Evolutionary conservation across 2,329 filamentous ascomycete species (phyloP).

Genomic region (Pseudogymnoascus sp.): DNA sequence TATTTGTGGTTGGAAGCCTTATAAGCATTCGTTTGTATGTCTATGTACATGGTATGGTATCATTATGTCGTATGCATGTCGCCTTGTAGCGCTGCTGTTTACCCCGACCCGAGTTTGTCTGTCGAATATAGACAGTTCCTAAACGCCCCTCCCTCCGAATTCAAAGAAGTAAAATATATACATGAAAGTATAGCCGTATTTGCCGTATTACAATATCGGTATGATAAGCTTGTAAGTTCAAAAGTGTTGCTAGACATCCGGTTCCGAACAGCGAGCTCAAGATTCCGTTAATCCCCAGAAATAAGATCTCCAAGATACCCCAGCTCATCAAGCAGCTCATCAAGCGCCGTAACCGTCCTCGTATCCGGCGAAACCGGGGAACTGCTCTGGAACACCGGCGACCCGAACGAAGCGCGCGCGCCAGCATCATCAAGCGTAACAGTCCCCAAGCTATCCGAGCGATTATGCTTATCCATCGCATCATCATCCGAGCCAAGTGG

Average conservation of each 20-base stretch:
- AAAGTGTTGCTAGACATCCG: neutral
- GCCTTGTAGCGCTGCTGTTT: neutral
- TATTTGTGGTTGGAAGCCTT: neutral
- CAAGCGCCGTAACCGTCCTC: constrained; percentile 25
- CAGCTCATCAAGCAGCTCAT: constrained; percentile 41
- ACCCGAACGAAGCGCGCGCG: constrained; percentile 21
- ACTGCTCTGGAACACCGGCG: neutral
- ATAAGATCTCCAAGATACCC: constrained; percentile 42
- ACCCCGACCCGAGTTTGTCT: neutral
- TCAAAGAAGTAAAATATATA: neutral
- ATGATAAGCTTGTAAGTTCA: neutral
- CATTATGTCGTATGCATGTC: neutral
- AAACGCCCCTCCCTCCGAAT: neutral
- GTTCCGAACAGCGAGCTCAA: neutral
- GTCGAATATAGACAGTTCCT: neutral
- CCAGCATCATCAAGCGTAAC: constrained; percentile 14
- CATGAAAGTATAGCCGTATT: neutral
- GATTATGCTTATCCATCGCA: neutral
- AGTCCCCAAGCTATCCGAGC: constrained; percentile 6
- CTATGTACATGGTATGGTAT: neutral
- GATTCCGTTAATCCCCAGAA: constrained; percentile 14
- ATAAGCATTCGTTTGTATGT: neutral
- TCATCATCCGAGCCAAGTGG: neutral
- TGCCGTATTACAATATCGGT: neutral
- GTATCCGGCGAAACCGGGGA: neutral